These are phyloP conservation scores for Cadophora gregata DNA, from an alignment of 2,329 filamentous ascomycete species.

Conservation along the genomic window DNA sequence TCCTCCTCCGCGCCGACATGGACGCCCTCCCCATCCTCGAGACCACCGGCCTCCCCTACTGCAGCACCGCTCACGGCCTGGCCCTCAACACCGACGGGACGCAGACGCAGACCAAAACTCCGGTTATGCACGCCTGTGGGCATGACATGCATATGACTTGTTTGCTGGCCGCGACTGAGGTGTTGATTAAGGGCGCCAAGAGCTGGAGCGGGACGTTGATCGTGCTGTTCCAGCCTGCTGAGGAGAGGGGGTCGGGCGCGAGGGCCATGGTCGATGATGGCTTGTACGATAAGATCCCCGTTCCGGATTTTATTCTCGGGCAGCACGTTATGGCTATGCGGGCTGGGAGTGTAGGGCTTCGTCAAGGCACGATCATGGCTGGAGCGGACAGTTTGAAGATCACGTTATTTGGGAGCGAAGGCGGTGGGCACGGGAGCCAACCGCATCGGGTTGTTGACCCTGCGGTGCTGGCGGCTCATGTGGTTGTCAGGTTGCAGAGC, in stretches of 20 bases:
- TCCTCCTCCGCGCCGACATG: constrained; percentile 67
- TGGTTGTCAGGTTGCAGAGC: constrained; percentile 49
- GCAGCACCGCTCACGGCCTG: constrained; percentile 50
- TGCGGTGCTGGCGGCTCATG: constrained; percentile 50
- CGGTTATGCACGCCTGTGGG: constrained; percentile 74
- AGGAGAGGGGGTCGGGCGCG: constrained; percentile 68
- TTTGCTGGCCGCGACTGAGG: constrained; percentile 60
- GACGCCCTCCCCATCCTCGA: constrained; percentile 66
- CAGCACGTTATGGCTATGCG: constrained; percentile 56
- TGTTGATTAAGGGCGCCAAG: constrained; percentile 51
- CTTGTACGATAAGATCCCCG: constrained; percentile 56
- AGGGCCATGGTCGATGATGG: constrained; percentile 67
- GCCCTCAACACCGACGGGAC: constrained; percentile 51
- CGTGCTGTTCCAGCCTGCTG: constrained; percentile 69
- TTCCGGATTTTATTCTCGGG: constrained; percentile 62
- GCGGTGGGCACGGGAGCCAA: constrained; percentile 50
- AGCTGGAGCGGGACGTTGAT: constrained; percentile 68
- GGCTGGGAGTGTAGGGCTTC: constrained; percentile 46
- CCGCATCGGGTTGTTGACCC: constrained; percentile 55
- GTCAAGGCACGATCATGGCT: constrained; percentile 45
- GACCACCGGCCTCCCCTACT: constrained; percentile 59
- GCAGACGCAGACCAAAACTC: constrained; percentile 55
- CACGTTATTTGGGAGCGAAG: constrained; percentile 49
- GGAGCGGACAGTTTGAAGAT: constrained; percentile 48
- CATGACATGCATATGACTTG: constrained; percentile 69